Percentiles rank a stretch among this genome's conserved stretches.
These are phyloP conservation scores for Hortiboletus flavorubellus DNA, from an alignment of 768 basidiomycete species.

Conservation along the genomic window DNA sequence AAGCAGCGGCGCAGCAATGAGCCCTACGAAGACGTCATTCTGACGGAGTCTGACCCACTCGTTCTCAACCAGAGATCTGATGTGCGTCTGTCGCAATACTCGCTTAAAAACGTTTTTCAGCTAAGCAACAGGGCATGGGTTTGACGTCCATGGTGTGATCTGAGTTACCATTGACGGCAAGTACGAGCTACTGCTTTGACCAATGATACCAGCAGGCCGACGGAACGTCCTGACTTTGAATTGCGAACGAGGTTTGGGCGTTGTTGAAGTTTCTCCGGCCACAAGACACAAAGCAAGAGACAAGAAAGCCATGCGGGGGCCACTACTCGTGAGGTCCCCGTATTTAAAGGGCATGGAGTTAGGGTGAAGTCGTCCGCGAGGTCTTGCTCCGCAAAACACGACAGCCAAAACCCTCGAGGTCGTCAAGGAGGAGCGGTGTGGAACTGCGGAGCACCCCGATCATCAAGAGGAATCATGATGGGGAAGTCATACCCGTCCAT, in stretches of 20 bases:
- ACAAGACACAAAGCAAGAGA: constrained; percentile 23
- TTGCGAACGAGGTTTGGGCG: constrained; percentile 28
- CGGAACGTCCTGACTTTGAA: constrained; percentile 25
- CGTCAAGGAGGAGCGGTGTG: constrained; percentile 18
- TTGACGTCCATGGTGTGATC: constrained; percentile 9
- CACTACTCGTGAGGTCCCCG: constrained; percentile 11
- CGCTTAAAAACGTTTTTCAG: constrained; percentile 21
- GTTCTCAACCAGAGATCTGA: constrained; percentile 4
- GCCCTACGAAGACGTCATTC: constrained; percentile 15
- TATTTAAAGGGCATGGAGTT: constrained; percentile 28
- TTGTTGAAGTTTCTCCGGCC: constrained; percentile 21
- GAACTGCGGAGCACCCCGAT: constrained; percentile 22
- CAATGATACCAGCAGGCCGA: constrained; percentile 18
- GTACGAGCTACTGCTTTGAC: constrained; percentile 6
- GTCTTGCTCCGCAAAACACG: constrained; percentile 20
- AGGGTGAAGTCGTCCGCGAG: constrained; percentile 15
- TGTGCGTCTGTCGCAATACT: constrained; percentile 6
- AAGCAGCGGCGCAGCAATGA: constrained; percentile 15
- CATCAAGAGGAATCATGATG: constrained; percentile 4
- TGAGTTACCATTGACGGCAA: constrained; percentile 19
- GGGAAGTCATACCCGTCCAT: constrained; percentile 9
- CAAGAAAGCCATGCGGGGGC: constrained; percentile 21
- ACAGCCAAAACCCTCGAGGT: constrained; percentile 18
- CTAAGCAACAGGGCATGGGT: constrained; percentile 10
- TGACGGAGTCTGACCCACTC: constrained; percentile 11